Evolutionary conservation across 1,139 yeast genomes (phyloP).

Genomic region (Diutina sp.): DNA sequence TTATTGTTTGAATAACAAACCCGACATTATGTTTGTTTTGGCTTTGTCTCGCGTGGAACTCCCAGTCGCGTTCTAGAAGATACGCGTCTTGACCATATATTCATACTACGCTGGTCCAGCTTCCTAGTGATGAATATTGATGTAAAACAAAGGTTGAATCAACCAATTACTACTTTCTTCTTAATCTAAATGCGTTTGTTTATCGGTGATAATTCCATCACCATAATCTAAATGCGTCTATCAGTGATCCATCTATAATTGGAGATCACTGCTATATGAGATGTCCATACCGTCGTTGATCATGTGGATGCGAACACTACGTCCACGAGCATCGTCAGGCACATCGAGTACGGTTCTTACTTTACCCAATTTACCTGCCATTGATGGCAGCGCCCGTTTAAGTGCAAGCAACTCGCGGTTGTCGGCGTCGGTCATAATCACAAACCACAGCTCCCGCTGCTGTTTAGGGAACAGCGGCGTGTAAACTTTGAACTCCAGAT

Average conservation of each 20-base stretch:
- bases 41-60: no score
- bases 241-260: not conserved
- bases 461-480: slow-evolving; percentile 79
- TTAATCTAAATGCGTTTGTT: no score
- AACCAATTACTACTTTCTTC: no score
- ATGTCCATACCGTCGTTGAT: slow-evolving; percentile 62
- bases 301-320: slow-evolving; percentile 28
- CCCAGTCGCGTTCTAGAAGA: no score
- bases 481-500: slow-evolving; percentile 50
- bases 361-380: slow-evolving; percentile 30
- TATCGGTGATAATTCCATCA: no score
- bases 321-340: slow-evolving; percentile 36
- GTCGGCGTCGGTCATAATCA: slow-evolving; percentile 40
- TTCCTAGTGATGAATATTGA: no score
- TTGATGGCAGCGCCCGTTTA: slow-evolving; percentile 54
- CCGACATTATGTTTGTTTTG: no score
- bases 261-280: slow-evolving; percentile 13
- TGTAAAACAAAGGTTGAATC: no score
- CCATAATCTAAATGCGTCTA: no score
- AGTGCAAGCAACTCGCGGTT: slow-evolving; percentile 40
- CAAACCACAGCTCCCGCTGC: slow-evolving; percentile 93
- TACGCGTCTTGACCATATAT: no score
- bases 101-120: no score
- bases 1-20: no score
- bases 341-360: slow-evolving; percentile 33